These are phyloP conservation scores for Botrytis byssoidea DNA, from an alignment of 2,329 filamentous ascomycete species.

Conservation along the genomic window DNA sequence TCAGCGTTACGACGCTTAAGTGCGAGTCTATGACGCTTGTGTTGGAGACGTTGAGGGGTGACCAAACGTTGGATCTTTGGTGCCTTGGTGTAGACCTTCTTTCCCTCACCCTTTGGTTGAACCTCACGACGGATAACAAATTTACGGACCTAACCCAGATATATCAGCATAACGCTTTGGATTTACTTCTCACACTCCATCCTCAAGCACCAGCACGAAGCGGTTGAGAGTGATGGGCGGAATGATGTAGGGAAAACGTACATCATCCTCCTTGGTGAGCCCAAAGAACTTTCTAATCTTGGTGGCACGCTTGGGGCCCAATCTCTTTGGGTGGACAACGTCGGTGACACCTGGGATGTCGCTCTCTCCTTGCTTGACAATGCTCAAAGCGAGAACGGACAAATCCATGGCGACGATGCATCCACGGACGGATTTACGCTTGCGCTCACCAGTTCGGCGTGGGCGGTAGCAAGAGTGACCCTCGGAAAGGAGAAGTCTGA, in stretches of 20 bases:
- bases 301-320: slow-evolving; percentile 98
- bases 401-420: slow-evolving; percentile 98
- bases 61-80: slow-evolving; percentile 99
- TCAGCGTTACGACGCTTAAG: slow-evolving; percentile 98
- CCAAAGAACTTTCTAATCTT: slow-evolving; percentile 99
- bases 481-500: slow-evolving; percentile 90
- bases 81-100: slow-evolving; percentile 99
- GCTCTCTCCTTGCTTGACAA: slow-evolving; percentile 96
- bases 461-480: slow-evolving; percentile 99
- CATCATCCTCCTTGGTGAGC: slow-evolving; percentile 99
- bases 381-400: slow-evolving; percentile 86
- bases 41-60: slow-evolving; percentile 98
- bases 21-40: slow-evolving; percentile 97
- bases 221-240: slow-evolving; percentile 57
- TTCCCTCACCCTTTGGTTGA: slow-evolving; percentile 94
- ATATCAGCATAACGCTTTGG: slow-evolving; percentile 31
- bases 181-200: slow-evolving; percentile 57
- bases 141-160: slow-evolving; percentile 76
- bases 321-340: slow-evolving; percentile 96
- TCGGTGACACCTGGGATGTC: slow-evolving; percentile 97
- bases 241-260: slow-evolving; percentile 65
- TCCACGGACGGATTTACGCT: slow-evolving; percentile 98
- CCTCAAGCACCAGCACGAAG: slow-evolving; percentile 25
- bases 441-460: slow-evolving; percentile 96
- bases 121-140: slow-evolving; percentile 99